Evolutionary conservation across 2,329 filamentous ascomycete species (phyloP), one percentile per base, ranked within the genome.

Genomic region (Colletotrichum karsti): DNA sequence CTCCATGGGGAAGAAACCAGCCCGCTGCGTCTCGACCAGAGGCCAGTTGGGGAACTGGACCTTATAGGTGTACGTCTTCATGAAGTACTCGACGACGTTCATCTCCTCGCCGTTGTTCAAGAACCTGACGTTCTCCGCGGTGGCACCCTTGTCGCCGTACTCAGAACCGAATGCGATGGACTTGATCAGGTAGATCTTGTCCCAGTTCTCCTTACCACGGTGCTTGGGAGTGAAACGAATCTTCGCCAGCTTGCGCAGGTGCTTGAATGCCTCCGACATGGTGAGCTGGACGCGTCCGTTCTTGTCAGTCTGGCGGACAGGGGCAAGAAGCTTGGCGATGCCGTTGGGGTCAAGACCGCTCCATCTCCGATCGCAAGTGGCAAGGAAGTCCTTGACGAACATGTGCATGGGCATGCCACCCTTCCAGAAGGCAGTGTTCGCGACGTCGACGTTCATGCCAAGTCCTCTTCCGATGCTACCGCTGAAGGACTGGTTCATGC

Each of bases 341-440:
- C 76, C 72, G 2, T 71, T 30, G 9, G 74, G 69, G 24, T 74
- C 72, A 1, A 77, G 13, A 5, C 73, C 70, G 6, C 69, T 65
- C 69, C 74, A 81, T 20, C 72, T 73, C 20, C 77, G 79, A 59
- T 79, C 75, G 76, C 78, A 74, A 50, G 73, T 54, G 13, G 15
- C 63, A 3, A 87, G 63, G 15, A 63, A 71, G 42, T 70, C 50
- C 18, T 53, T 63, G 46, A 70, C 64, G 24, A 71, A 59, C n/a
- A 50, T n/a, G 44, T 66, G 62, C 3, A 79, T 72, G 18, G 81
- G 79, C 5, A 88, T 57, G 1, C 74, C 75, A 0, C 75, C 78
- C 0, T 79, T 85, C 92, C 93, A 98, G 81, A 99, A 99, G 12
- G 92, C 93, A 0, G 93, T 93, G 76, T 98, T 97, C 63, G 95